A percentile compares a stretch with the other conserved stretches of the same genome.
phyloP scores from a whole-genome alignment of 495 filamentous ascomycete genomes.

The Penicillium psychrofluorescens region DNA sequence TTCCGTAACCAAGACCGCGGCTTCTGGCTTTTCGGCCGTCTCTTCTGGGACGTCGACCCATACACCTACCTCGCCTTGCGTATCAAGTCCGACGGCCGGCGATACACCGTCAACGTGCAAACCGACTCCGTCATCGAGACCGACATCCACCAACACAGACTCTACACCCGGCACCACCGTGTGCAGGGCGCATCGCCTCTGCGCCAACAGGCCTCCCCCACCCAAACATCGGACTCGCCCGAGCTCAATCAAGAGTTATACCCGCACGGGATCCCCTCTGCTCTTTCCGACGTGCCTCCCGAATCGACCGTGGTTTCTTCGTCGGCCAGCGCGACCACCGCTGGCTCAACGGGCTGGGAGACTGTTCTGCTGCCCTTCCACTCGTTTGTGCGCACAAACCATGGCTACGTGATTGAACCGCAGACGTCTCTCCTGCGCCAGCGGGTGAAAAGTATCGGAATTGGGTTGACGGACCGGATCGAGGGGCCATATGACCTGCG shows the following conservation, averaged over 20 bases:
- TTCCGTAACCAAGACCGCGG: slow-evolving; percentile 64
- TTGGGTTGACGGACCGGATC: slow-evolving; percentile 82
- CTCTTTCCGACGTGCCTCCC: slow-evolving; percentile 34
- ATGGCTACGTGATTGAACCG: slow-evolving; percentile 83
- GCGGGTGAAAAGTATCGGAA: slow-evolving; percentile 75
- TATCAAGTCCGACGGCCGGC: slow-evolving; percentile 84
- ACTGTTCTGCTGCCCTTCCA: slow-evolving; percentile 81
- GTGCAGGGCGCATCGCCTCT: slow-evolving; percentile 12
- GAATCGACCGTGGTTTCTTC: slow-evolving; percentile 32
- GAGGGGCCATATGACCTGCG: slow-evolving; percentile 79
- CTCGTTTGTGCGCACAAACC: slow-evolving; percentile 91
- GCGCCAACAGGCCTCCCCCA: slow-evolving; percentile 3
- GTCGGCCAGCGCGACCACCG: slow-evolving; percentile 21
- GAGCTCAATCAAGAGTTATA: slow-evolving; percentile 18
- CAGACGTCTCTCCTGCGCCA: slow-evolving; percentile 80
- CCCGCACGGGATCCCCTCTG: slow-evolving; percentile 23
- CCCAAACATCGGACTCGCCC: slow-evolving; percentile 12
- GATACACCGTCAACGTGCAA: slow-evolving; percentile 93
- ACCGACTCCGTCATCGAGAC: slow-evolving; percentile 87
- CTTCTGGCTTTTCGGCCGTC: slow-evolving; percentile 67
- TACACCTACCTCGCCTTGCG: slow-evolving; percentile 83
- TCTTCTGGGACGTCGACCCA: slow-evolving; percentile 80
- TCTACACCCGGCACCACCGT: slow-evolving; percentile 64
- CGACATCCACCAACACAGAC: slow-evolving; percentile 89
- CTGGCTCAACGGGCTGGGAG: slow-evolving; percentile 77